Evolutionary conservation across 257 asterid genomes (phyloP).

Genomic region (Solanum chilense): DNA sequence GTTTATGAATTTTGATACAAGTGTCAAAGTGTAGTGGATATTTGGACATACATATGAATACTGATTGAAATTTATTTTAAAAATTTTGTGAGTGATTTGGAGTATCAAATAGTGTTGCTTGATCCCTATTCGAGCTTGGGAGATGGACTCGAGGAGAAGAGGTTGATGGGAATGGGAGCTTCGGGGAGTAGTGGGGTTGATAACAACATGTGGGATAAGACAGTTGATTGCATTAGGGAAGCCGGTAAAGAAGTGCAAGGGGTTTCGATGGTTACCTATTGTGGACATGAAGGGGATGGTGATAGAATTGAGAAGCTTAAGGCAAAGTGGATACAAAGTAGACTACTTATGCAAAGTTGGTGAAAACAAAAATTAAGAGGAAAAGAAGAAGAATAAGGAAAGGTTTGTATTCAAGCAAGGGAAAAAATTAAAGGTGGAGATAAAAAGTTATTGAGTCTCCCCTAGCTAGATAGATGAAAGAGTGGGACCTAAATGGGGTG

Average conservation of each 20-base stretch:
- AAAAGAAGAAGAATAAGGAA: not conserved
- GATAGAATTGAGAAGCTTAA: not conserved
- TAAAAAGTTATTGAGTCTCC: too few species aligned
- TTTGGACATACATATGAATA: not conserved
- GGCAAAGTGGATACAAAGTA: not conserved
- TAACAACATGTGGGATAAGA: not conserved
- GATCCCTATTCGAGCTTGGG: not conserved
- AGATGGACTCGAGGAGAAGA: not conserved
- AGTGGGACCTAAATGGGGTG: too few species aligned
- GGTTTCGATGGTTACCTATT: not conserved
- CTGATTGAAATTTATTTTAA: too few species aligned
- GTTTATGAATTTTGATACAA: not conserved
- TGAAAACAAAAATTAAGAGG: not conserved
- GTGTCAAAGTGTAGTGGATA: not conserved
- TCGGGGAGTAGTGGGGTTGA: not conserved
- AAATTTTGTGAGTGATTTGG: not conserved
- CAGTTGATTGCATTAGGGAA: not conserved
- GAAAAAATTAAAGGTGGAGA: too few species aligned
- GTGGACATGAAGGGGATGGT: not conserved
- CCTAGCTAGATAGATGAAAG: too few species aligned
- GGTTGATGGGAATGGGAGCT: not conserved
- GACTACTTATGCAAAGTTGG: not conserved
- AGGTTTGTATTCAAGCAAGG: not conserved
- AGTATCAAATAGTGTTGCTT: not conserved
- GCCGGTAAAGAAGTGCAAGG: not conserved